Evolutionary conservation across 202 grass and related monocot genomes (phyloP), one percentile per base, ranked within the genome.

Genomic region (Elaeis oleifera): DNA sequence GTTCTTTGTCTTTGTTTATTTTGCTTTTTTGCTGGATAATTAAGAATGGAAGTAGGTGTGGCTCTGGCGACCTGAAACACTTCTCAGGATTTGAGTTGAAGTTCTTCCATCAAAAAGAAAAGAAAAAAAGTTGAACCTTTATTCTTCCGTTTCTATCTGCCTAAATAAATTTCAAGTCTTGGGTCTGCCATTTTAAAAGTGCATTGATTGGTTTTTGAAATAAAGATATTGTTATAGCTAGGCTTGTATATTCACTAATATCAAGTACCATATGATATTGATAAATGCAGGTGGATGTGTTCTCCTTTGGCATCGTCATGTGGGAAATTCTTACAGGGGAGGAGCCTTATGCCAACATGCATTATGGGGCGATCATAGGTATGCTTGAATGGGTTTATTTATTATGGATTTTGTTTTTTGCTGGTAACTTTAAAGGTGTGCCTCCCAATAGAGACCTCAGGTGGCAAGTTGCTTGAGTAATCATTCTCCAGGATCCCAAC

Each of bases 331-430:
- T 91, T 53, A 97, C 92, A 0, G 88, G 94, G 18, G 94, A 97
- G 58, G 94, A 97, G 55, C 94, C 94, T n/a, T 97, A 97, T 54
- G 94, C 85, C 53, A 97, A 92, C 58, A 97, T 97, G 94, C 94
- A 97, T 74, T 97, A 97, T 54, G 94, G 94, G 0, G 94, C 94
- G 68, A 97, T 97, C 65, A 97, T 97, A 74, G 92, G 87, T 85
- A 83, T 72, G 52, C 5, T 32, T 54, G 18, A 20, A 55, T 21
- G 53, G 36, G 9, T 44, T 44, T 11, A 2, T 44, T 44, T 55
- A 20, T 23, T 20, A 23, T 18, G 6, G 18, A 23, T 23, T 18
- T 54, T 17, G 1, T 18, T 54, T n/a, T 20, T 55, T 6, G 23
- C 18, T 18, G 2, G 21, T 55, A 3, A 19, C 5, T 18, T 21